These are phyloP conservation scores for Candida pini DNA, from an alignment of 805 yeast genomes.

Conservation along the genomic window DNA sequence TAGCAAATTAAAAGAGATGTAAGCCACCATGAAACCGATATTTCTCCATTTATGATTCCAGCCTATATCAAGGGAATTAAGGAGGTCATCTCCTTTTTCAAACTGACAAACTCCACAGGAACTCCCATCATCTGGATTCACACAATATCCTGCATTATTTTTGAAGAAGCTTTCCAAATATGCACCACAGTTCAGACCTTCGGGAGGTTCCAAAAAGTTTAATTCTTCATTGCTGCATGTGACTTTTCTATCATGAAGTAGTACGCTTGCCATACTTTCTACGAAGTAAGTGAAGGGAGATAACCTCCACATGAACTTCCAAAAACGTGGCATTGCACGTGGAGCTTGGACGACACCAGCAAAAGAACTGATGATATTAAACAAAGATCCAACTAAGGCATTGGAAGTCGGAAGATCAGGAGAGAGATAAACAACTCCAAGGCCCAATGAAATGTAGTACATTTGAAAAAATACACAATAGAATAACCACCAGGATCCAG, in stretches of 20 bases:
- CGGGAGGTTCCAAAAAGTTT: conserved; percentile 46
- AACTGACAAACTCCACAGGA: conserved; percentile 47
- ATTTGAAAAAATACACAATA: conserved; percentile 36
- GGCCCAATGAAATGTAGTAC: conserved; percentile 46
- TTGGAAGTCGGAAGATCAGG: conserved; percentile 66
- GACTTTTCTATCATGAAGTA: conserved; percentile 46
- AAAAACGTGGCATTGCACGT: conserved; percentile 65
- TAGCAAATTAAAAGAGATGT: conserved; percentile 45
- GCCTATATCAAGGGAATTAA: conserved; percentile 39
- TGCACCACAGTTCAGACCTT: conserved; percentile 58
- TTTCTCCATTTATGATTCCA: conserved; percentile 58
- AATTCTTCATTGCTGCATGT: conserved; percentile 44
- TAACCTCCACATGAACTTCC: conserved; percentile 77
- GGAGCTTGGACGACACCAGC: conserved; percentile 63
- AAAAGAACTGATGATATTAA: conserved; percentile 56
- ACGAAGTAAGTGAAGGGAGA: conserved; percentile 72
- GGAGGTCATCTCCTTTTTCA: conserved; percentile 42
- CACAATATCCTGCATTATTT: conserved; percentile 48
- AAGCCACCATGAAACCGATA: conserved; percentile 56
- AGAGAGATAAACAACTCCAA: conserved; percentile 50
- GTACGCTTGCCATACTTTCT: conserved; percentile 43
- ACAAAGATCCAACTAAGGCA: conserved; percentile 49
- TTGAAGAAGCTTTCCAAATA: conserved; percentile 39
- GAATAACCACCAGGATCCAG: conserved; percentile 42
- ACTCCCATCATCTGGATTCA: conserved; percentile 42